These are phyloP conservation scores for Ogataea nitratoaversa DNA, from an alignment of 805 yeast genomes.

Conservation along the genomic window DNA sequence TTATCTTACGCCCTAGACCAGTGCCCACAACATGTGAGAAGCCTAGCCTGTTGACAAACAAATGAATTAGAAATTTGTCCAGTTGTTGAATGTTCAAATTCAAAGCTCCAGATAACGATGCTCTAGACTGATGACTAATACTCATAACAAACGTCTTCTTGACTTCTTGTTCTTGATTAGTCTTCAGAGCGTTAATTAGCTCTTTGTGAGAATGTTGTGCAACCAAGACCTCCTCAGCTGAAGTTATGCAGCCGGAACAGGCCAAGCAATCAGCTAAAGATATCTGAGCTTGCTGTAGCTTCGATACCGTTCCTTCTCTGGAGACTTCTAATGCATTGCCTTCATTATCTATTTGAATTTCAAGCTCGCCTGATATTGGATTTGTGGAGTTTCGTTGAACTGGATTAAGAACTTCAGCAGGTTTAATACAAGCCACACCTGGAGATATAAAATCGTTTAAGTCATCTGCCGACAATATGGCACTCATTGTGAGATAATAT, in stretches of 20 bases:
- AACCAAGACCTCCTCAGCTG: conserved; percentile 92
- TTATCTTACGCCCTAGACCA: conserved; percentile 70
- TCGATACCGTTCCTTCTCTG: conserved; percentile 45
- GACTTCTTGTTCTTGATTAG: conserved; percentile 10
- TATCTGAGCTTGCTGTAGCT: conserved; percentile 76
- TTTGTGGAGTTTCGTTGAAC: conserved; percentile 10
- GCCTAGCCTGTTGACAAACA: conserved; percentile 59
- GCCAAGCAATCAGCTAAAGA: conserved; percentile 92
- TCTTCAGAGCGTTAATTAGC: conserved; percentile 54
- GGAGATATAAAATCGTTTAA: conserved; percentile 93
- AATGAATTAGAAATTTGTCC: conserved; percentile 56
- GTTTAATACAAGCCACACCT: conserved; percentile 91
- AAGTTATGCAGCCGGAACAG: conserved; percentile 94
- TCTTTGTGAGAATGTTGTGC: conserved; percentile 88
- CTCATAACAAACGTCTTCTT: conserved; percentile 61
- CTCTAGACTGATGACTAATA: conserved; percentile 80
- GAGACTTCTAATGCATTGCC: conserved; percentile 70
- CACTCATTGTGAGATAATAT: conserved; percentile 63
- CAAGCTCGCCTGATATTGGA: conserved; percentile 27
- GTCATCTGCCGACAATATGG: conserved; percentile 83
- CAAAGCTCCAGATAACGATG: conserved; percentile 72
- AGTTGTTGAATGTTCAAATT: conserved; percentile 46
- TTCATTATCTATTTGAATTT: conserved; percentile 51
- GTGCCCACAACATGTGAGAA: conserved; percentile 78
- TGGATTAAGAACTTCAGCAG: conserved; percentile 48